These are phyloP conservation scores for Trichoderma sp. DNA, from an alignment of 2,329 filamentous ascomycete genomes.

Conservation along the genomic window DNA sequence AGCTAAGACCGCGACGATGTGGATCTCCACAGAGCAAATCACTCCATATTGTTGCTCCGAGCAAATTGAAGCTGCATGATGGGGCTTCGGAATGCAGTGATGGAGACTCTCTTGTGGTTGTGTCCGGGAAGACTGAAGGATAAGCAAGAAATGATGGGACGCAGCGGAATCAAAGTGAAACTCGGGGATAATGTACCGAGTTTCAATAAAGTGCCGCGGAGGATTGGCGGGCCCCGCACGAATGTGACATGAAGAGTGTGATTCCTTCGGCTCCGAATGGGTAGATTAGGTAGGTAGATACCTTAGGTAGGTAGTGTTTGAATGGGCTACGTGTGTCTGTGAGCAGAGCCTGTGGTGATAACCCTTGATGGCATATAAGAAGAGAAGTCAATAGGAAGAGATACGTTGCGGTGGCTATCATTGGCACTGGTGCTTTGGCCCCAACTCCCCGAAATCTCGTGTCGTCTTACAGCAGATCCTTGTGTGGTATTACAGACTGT, in stretches of 20 bases:
- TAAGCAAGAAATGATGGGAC: background rate
- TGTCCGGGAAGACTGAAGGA: background rate
- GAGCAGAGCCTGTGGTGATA: too few species aligned
- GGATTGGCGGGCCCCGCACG: background rate
- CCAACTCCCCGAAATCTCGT: background rate
- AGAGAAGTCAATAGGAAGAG: too few species aligned
- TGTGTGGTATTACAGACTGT: background rate
- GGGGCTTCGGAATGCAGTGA: background rate
- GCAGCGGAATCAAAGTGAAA: background rate
- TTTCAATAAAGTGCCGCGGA: constrained; percentile 1
- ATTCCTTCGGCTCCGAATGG: background rate
- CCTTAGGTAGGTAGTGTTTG: too few species aligned
- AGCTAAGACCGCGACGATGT: constrained; percentile 35
- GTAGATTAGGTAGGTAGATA: too few species aligned
- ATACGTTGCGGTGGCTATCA: background rate
- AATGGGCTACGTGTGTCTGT: too few species aligned
- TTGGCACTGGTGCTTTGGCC: background rate
- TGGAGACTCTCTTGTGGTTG: background rate
- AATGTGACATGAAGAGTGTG: background rate
- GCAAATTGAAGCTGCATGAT: background rate
- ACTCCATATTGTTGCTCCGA: constrained; percentile 4
- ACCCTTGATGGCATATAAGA: too few species aligned
- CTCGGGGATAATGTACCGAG: background rate
- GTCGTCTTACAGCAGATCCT: background rate
- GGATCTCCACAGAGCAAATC: background rate